phyloP scores from a whole-genome alignment of 2,329 filamentous ascomycete species.

The Pseudogymnoascus sp. region DNA sequence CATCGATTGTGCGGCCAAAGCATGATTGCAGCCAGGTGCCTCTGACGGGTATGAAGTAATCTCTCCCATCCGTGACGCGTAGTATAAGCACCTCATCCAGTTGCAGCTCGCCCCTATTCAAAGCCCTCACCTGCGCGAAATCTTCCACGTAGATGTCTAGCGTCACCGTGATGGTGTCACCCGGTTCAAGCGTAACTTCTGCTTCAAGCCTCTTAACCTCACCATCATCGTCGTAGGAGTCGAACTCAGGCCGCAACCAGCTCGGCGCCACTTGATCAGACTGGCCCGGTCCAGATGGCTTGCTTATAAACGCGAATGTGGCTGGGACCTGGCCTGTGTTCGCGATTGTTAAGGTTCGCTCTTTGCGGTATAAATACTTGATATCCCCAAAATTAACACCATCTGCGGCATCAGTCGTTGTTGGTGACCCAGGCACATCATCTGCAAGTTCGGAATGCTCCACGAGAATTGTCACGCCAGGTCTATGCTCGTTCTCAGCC shows the following conservation, averaged over 20 bases:
- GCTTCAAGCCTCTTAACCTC: constrained; percentile 15
- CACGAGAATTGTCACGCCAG: constrained; percentile 72
- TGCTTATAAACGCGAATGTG: constrained; percentile 70
- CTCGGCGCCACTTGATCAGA: constrained; percentile 37
- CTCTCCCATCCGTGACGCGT: constrained; percentile 72
- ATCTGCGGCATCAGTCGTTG: constrained; percentile 29
- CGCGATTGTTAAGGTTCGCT: constrained; percentile 69
- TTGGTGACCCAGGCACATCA: constrained; percentile 13
- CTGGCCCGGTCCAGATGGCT: constrained; percentile 44
- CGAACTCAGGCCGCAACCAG: constrained; percentile 67
- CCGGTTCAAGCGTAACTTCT: constrained; percentile 65
- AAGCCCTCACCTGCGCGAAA: constrained; percentile 52
- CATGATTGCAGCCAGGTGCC: constrained; percentile 74
- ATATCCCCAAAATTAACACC: constrained; percentile 74
- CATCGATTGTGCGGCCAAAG: constrained; percentile 79
- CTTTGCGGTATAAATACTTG: constrained; percentile 57
- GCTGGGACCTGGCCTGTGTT: constrained; percentile 83
- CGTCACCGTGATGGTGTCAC: constrained; percentile 67
- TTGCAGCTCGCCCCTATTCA: constrained; percentile 59
- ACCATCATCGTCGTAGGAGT: constrained; percentile 31
- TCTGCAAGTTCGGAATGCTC: constrained; percentile 45
- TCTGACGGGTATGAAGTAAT: constrained; percentile 81
- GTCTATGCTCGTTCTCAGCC: constrained; percentile 82
- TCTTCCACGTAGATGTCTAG: constrained; percentile 60
- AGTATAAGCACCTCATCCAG: constrained; percentile 86